Conservation (phyloP, 306 rosid species). For the Cucurbita maxima region DNA sequence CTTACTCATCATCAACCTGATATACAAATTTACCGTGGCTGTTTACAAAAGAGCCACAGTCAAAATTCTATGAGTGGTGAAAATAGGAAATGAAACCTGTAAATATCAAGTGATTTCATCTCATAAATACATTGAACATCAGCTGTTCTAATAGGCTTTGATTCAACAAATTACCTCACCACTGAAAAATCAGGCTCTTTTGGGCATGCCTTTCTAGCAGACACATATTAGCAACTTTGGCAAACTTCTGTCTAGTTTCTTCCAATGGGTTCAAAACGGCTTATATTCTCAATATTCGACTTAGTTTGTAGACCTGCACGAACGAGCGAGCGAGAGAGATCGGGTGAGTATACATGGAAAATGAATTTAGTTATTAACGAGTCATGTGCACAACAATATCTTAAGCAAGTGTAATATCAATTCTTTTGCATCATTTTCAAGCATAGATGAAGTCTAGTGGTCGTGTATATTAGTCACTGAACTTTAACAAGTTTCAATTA, state of each 20-base stretch:
- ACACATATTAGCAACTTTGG: background rate
- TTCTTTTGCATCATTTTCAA: background rate
- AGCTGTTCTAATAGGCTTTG: background rate
- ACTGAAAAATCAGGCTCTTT: background rate
- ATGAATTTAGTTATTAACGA: background rate
- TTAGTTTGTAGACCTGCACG: slow-evolving; percentile 68
- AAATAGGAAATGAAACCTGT: background rate
- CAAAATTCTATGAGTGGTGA: background rate
- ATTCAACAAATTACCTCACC: background rate
- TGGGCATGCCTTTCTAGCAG: background rate
- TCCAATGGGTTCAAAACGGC: background rate
- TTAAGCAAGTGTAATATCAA: background rate
- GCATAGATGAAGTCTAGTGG: background rate
- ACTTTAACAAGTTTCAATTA: background rate
- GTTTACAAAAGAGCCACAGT: background rate
- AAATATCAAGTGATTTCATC: background rate
- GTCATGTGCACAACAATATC: background rate
- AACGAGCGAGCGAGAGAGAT: background rate
- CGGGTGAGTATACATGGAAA: background rate
- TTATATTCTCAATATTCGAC: slow-evolving; percentile 66
- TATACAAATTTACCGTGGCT: background rate
- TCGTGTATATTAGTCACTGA: background rate
- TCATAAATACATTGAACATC: background rate
- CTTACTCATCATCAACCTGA: background rate
- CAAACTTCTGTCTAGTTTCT: background rate